phyloP scores from a whole-genome alignment of 2,329 filamentous ascomycete genomes.

The Leptodontidium sp. region DNA sequence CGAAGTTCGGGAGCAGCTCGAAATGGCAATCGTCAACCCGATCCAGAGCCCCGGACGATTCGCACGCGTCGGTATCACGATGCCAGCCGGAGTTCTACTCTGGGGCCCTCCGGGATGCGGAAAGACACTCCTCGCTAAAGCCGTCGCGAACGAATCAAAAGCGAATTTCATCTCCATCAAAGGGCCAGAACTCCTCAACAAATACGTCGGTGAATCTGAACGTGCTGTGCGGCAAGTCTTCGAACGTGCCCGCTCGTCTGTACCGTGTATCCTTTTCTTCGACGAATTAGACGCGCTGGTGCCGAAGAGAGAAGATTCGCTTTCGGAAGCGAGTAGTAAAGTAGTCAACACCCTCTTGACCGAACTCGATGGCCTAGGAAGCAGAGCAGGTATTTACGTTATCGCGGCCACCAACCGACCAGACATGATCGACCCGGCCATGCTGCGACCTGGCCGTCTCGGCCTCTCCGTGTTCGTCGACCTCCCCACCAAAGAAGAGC shows the following conservation, averaged over 20 bases:
- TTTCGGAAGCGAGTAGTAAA: constrained; percentile 83
- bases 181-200: constrained; percentile 94
- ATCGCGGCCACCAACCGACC: constrained; percentile 95
- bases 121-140: constrained; percentile 95
- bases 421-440: constrained; percentile 95
- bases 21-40: constrained; percentile 86
- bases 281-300: constrained; percentile 96
- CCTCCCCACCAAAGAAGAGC: constrained; percentile 78
- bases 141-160: constrained; percentile 92
- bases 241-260: constrained; percentile 81
- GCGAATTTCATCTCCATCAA: constrained; percentile 99
- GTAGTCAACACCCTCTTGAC: constrained; percentile 96
- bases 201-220: constrained; percentile 97
- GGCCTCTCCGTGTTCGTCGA: constrained; percentile 91
- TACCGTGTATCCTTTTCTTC: constrained; percentile 97
- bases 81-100: constrained; percentile 86
- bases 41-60: constrained; percentile 86
- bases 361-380: constrained; percentile 86
- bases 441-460: constrained; percentile 89
- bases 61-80: constrained; percentile 77
- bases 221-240: constrained; percentile 93
- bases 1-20: constrained; percentile 80
- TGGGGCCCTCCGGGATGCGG: constrained; percentile 98
- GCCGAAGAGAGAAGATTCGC: constrained; percentile 78
- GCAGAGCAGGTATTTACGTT: constrained; percentile 87